Evolutionary conservation across 1,284 basidiomycete species (phyloP).

Genomic region (Cutaneotrichosporon sp.): DNA sequence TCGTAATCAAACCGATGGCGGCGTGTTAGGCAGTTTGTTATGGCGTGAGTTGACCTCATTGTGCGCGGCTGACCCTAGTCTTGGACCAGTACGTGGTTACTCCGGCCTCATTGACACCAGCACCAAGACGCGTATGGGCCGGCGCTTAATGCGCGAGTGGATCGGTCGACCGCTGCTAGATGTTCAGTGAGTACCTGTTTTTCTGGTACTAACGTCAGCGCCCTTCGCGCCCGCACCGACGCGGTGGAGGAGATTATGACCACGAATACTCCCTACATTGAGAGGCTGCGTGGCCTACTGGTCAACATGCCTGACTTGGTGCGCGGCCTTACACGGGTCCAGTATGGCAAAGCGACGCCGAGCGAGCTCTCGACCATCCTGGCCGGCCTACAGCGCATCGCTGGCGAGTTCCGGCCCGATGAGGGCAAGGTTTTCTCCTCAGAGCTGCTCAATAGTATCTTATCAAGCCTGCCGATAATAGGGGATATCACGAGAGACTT

Average conservation of each 20-base stretch:
- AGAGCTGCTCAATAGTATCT: slow-evolving; percentile 63
- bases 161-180: slow-evolving; percentile 78
- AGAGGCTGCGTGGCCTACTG: slow-evolving; percentile 64
- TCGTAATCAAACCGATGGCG: slow-evolving; percentile 76
- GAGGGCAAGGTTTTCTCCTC: slow-evolving; percentile 60
- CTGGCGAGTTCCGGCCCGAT: slow-evolving; percentile 59
- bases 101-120: slow-evolving; percentile 6
- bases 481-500: slow-evolving; percentile 57
- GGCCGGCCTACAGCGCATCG: slow-evolving; percentile 68
- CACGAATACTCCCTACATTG: slow-evolving; percentile 53
- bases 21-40: slow-evolving; percentile 69
- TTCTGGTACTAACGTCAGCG: slow-evolving; percentile 48
- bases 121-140: slow-evolving; percentile 83
- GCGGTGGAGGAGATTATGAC: slow-evolving; percentile 77
- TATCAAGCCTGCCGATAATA: slow-evolving; percentile 64
- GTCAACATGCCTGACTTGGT: slow-evolving; percentile 80
- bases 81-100: slow-evolving; percentile 58
- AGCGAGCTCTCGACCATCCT: slow-evolving; percentile 75
- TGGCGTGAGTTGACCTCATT: slow-evolving; percentile 52
- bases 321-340: slow-evolving; percentile 78
- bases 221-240: slow-evolving; percentile 68
- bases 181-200: slow-evolving; percentile 57
- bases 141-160: slow-evolving; percentile 77
- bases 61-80: slow-evolving; percentile 43
- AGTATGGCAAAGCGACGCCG: slow-evolving; percentile 83